These are phyloP conservation scores for Leccinum truebloodii DNA, from an alignment of 768 basidiomycete species.

Conservation along the genomic window DNA sequence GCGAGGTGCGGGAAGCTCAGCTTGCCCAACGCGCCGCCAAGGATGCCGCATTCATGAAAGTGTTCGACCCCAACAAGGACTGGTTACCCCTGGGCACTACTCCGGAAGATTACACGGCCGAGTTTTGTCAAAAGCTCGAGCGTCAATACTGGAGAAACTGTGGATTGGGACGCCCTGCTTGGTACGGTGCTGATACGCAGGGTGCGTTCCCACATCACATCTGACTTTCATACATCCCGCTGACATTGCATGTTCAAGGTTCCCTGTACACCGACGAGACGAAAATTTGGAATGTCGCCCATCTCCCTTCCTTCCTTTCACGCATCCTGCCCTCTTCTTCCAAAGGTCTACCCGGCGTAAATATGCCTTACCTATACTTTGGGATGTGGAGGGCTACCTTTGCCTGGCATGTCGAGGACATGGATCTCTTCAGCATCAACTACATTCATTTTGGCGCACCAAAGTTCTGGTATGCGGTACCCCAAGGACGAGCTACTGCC, in stretches of 20 bases:
- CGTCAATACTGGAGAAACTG: slow-evolving; percentile 91
- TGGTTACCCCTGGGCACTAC: slow-evolving; percentile 82
- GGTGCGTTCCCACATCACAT: slow-evolving; percentile 51
- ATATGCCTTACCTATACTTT: slow-evolving; percentile 96
- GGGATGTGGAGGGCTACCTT: slow-evolving; percentile 99
- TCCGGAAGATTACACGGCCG: slow-evolving; percentile 78
- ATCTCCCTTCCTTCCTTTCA: slow-evolving; percentile 82
- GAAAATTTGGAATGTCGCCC: slow-evolving; percentile 91
- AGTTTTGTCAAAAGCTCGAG: slow-evolving; percentile 87
- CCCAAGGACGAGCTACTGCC: slow-evolving; percentile 76
- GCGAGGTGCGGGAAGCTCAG: slow-evolving; percentile 47
- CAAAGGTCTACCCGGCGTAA: slow-evolving; percentile 88
- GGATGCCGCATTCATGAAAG: slow-evolving; percentile 59
- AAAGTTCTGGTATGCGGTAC: slow-evolving; percentile 96
- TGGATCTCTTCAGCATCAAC: slow-evolving; percentile 99
- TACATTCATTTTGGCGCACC: slow-evolving; percentile 98
- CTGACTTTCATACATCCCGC: neutral
- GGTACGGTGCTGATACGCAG: slow-evolving; percentile 97
- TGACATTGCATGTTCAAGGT: slow-evolving; percentile 36
- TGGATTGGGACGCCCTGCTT: slow-evolving; percentile 84
- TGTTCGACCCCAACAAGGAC: slow-evolving; percentile 68
- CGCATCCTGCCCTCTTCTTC: slow-evolving; percentile 69
- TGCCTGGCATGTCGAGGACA: slow-evolving; percentile 99
- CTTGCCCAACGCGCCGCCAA: slow-evolving; percentile 47
- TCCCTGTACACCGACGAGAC: slow-evolving; percentile 76